Conservation (phyloP, 1,284 basidiomycete species). For the Porodaedalea pini region DNA sequence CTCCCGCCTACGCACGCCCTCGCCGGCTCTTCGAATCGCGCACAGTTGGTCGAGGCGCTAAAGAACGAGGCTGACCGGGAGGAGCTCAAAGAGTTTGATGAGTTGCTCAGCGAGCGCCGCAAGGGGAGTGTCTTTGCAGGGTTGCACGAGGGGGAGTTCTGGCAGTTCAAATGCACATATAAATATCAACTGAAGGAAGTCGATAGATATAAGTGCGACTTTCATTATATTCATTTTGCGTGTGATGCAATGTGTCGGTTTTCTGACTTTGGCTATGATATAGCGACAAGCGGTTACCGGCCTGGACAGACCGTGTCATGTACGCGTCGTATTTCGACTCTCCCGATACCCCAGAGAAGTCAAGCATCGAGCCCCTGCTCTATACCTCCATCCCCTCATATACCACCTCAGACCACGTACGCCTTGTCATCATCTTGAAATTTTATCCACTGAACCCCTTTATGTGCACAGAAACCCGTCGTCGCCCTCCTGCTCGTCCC, state of each 20-base stretch:
- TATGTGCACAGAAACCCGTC: constrained; percentile 59
- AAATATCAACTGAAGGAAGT: constrained; percentile 81
- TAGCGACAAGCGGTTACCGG: constrained; percentile 75
- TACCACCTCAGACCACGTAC: constrained; percentile 71
- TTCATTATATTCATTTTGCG: not conserved
- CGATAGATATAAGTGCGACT: constrained; percentile 70
- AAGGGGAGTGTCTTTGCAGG: constrained; percentile 67
- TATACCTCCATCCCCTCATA: constrained; percentile 78
- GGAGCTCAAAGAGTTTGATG: constrained; percentile 73
- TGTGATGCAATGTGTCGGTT: constrained; percentile 6
- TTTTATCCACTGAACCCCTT: not conserved
- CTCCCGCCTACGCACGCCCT: constrained; percentile 51
- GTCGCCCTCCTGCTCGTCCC: constrained; percentile 60
- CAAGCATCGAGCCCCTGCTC: constrained; percentile 57
- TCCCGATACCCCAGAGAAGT: constrained; percentile 47
- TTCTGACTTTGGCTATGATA: constrained; percentile 17
- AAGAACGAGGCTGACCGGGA: constrained; percentile 55
- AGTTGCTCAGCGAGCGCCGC: constrained; percentile 62
- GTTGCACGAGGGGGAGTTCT: constrained; percentile 79
- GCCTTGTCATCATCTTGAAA: constrained; percentile 24
- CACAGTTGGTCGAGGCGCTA: constrained; percentile 40
- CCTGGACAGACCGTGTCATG: constrained; percentile 94
- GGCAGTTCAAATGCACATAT: constrained; percentile 84
- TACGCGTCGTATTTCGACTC: constrained; percentile 79
- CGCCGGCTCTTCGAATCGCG: constrained; percentile 27